Base-by-base conservation (phyloP, 306 rosid genomes). In the Begonia fuchsioides region DNA sequence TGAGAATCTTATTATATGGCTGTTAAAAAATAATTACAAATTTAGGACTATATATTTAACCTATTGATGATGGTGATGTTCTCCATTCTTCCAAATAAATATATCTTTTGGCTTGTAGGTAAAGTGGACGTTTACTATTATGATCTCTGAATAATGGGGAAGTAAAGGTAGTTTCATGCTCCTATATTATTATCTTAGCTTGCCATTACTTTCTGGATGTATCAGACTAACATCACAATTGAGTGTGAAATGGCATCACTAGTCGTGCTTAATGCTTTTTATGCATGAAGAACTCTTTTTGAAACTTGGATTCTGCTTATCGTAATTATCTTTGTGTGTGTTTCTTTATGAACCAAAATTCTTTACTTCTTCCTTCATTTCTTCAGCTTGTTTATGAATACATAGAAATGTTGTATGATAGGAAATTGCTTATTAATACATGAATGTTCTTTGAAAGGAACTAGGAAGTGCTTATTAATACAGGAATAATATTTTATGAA, bases 141-240 rank as follows among this genome's bases (percentile, higher is more conserved):
- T 81, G 98, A 81, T 90, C 97, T 81, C 98, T 92, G 98, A 92
- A 85, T 76, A 82, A 85, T 72, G 97, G 86, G 79, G 98, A 85
- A 69, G 76, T 85, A 75, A 85, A 92, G 98, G 98, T 92, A 92
- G 96, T 74, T 85, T 78, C 98, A 77, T 55, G 73, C 81, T 69
- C 96, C 86, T 77, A 71, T 69, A 69, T 70, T 69, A 69, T 70
- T 73, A 79, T 63, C 74, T 74, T 26, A 75, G 77, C 59, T 71
- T 76, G 73, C 59, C 75, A 43, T 77, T 66, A 63, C 61, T 65
- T 64, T 55, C 51, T 66, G 67, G 70, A 65, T 73, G 50, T 68
- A n/a, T 61, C 66, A 82, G 88, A 51, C 64, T 72, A 46, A 26
- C 44, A 44, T 46, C 56, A 17, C n/a, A 64, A 59, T 65, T 47